Conservation (phyloP, 768 basidiomycete species). For the Tricholoma sp. region DNA sequence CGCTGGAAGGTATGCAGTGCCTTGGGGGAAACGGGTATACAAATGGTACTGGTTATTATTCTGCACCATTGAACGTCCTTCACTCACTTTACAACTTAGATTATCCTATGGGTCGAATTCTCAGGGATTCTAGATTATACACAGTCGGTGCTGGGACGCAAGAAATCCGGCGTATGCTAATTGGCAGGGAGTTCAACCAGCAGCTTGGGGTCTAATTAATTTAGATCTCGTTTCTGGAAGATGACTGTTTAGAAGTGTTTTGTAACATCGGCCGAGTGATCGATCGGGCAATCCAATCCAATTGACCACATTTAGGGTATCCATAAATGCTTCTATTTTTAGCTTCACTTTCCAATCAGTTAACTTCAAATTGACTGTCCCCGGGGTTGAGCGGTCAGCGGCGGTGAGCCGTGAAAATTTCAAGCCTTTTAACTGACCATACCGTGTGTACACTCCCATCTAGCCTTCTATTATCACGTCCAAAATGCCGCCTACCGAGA, state of each 20-base stretch:
- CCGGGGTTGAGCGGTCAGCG: background rate
- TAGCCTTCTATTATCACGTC: background rate
- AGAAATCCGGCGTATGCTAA: conserved; percentile 91
- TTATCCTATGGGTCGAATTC: conserved; percentile 82
- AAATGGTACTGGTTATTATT: conserved; percentile 51
- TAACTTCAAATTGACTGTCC: background rate
- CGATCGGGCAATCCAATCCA: conserved; percentile 18
- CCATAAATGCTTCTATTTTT: conserved; percentile 10
- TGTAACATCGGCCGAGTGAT: conserved; percentile 14
- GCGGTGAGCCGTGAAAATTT: background rate
- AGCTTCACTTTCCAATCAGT: conserved; percentile 8
- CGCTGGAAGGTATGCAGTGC: conserved; percentile 89
- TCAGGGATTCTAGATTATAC: conserved; percentile 86
- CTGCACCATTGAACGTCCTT: background rate
- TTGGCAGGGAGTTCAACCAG: conserved; percentile 89
- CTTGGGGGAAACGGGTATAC: conserved; percentile 95
- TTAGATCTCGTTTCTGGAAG: background rate
- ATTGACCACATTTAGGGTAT: conserved; percentile 17
- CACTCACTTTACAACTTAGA: conserved; percentile 39
- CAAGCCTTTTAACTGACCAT: background rate
- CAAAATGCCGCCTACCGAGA: background rate
- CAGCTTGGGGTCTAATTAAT: conserved; percentile 32
- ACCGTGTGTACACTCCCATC: background rate
- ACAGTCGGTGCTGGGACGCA: conserved; percentile 97
- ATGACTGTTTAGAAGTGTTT: conserved; percentile 5